Base-by-base conservation (phyloP, 1,139 yeast genomes). In the Saccharomycopsis crataegensis region DNA sequence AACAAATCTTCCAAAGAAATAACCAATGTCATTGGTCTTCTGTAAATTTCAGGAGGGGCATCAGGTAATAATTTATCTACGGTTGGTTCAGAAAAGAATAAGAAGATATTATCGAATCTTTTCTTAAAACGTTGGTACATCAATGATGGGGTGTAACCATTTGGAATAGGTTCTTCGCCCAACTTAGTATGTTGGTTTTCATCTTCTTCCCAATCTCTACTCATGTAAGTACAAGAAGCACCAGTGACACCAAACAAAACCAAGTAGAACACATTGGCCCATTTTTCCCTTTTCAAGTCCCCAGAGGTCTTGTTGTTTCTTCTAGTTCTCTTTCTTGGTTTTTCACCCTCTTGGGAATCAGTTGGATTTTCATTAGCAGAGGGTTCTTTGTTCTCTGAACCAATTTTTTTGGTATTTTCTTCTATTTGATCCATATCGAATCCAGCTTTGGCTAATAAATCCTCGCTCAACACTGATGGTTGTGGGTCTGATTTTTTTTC, bases 11-110 rank as follows among this genome's bases (percentile, higher is more conserved):
- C 99, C 64, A 93, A 77, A 33, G 90, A 85, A 61, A 93, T 71
- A 6, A 93, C 97, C 62, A 93, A 75, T 2, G 99, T 93, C 67
- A 87, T 73, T 43, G 97, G 96, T 66, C 96, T 85, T 66, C 93
- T 87, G 70, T 91, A 93, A 54, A 95, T 95, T 64, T 89, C 95
- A 8, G 43, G 12, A 16, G 86, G 79, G 33, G 95, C 85, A 45
- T 94, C 89, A 46, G 90, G 93, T 51, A 98, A 98, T 62, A 93
- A 78, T 65, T 93, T 79, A 65, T 90, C 89, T 58, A 90, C 95
- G 16, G 87, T 95, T 8, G 99, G 99, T 62, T 93, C 98, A 58
- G 88, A 84, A 74, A 91, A 91, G 62, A 86, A 86, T 48, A 86
- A 82, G 68, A 91, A 86, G 58, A 88, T 76, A 46, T 90, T 85